Base-by-base conservation (phyloP, 1,139 yeast genomes). In the Hansenula anomala region DNA sequence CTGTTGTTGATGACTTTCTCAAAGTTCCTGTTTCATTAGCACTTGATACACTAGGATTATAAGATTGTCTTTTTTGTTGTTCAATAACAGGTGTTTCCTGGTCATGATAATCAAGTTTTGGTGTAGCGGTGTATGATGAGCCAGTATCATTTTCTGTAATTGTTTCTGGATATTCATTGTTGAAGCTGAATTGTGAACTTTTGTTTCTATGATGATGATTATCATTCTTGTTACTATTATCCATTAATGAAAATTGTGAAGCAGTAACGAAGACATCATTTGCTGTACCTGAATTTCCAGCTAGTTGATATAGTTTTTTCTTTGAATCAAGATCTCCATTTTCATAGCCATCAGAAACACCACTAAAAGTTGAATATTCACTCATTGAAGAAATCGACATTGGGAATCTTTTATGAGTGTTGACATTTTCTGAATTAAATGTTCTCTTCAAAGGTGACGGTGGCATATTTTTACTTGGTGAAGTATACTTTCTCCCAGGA, bases 241-340 rank as follows among this genome's bases (percentile, higher is more conserved):
- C 51, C 34, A 51, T 36, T 13, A 53, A 36, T 6, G 61, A 56
- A 29, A 67, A 60, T 38, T 69, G 70, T 0, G 66, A 56, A 1
- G 73, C 74, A 4, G 73, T 69, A 11, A 64, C 65, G 49, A 61
- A 69, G 1, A 66, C 64, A 35, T 69, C 73, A 26, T 59, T 59
- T 18, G 59, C 56, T 6, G 58, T 46, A 14, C 47, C 41, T n/a
- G 52, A 45, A 7, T 39, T 41, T 11, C 36, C 28, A 0, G 51
- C 45, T 16, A 58, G 34, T 28, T 52, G 54, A 36, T 60, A 58
- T 9, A 59, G 30, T 22, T 49, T 43, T 18, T 39, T 44, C 17
- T 41, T 33, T 3, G 34, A 33, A 20, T 36, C 36, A 14, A 32
- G 33, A 13, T 27, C 36, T 3, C 4, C 13, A 23, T 6, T 12